phyloP scores from a whole-genome alignment of 2,329 filamentous ascomycete genomes.

The Coniochaeta prunicola region DNA sequence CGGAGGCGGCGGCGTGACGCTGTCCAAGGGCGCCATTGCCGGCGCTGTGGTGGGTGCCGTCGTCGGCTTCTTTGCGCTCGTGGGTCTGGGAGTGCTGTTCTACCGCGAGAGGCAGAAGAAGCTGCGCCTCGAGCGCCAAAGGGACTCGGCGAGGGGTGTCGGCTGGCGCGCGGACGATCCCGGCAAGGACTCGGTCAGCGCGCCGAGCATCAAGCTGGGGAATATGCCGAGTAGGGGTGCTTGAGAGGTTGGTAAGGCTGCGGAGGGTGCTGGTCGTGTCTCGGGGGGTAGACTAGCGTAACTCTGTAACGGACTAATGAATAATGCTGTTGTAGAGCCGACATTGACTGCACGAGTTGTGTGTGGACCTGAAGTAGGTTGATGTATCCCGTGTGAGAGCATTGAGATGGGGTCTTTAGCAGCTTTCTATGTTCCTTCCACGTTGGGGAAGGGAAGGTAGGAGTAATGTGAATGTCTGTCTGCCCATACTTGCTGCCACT shows the following conservation, averaged over 20 bases:
- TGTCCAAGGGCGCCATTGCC: constrained; percentile 13
- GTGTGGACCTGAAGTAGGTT: too few species aligned
- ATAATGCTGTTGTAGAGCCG: too few species aligned
- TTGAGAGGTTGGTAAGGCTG: too few species aligned
- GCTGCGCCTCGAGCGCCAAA: constrained; percentile 8
- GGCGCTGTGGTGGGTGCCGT: constrained; percentile 12
- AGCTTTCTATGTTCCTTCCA: neutral
- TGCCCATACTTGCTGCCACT: neutral
- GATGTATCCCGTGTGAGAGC: neutral
- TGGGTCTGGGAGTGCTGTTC: constrained; percentile 8
- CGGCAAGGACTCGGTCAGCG: constrained; percentile 6
- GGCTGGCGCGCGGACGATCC: constrained; percentile 8
- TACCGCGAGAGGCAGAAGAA: constrained; percentile 12
- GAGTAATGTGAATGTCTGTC: neutral
- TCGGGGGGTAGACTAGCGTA: too few species aligned
- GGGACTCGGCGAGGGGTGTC: constrained; percentile 8
- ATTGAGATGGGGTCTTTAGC: neutral
- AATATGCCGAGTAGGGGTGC: neutral
- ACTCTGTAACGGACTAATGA: too few species aligned
- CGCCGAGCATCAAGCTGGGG: constrained; percentile 4
- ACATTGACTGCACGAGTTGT: too few species aligned
- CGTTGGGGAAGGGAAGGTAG: neutral
- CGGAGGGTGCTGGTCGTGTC: too few species aligned
- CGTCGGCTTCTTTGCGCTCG: constrained; percentile 6
- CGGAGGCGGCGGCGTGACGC: neutral